Conservation (phyloP, 192 early-diverging fungal species). For the Entrophospora sp. region DNA sequence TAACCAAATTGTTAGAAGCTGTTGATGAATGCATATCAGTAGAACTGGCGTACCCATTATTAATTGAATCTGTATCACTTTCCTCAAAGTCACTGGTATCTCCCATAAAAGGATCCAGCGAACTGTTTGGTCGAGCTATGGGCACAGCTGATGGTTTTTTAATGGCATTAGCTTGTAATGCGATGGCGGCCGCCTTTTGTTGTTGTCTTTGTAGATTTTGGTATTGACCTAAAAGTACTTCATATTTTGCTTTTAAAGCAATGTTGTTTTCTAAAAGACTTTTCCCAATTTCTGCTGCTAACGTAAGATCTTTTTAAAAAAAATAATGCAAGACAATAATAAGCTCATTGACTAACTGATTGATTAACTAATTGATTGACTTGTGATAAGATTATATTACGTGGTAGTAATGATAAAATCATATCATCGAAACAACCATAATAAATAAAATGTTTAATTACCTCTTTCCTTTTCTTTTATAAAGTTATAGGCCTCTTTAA, state of each 20-base stretch:
- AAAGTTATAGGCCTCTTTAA: conserved; percentile 31
- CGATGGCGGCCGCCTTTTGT: neutral
- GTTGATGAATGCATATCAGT: neutral
- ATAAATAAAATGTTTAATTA: neutral
- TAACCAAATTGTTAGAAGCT: too few species aligned
- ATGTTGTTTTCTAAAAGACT: conserved; percentile 39
- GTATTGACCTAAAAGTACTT: conserved; percentile 21
- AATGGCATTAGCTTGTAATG: neutral
- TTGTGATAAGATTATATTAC: neutral
- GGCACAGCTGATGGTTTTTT: neutral
- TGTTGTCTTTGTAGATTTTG: conserved; percentile 12
- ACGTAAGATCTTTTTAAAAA: conserved; percentile 25
- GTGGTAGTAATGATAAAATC: neutral
- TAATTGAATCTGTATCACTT: conserved; percentile 9
- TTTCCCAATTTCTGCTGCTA: conserved; percentile 41
- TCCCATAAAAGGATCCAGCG: neutral
- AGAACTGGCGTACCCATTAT: neutral
- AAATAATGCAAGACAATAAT: neutral
- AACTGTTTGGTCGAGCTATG: conserved; percentile 8
- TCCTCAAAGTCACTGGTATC: conserved; percentile 15
- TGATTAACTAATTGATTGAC: neutral
- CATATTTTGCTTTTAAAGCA: conserved; percentile 32
- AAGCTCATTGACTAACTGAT: neutral
- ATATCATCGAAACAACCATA: neutral
- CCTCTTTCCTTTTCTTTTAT: conserved; percentile 34